A percentile compares a stretch with the other conserved stretches of the same genome.
These are phyloP conservation scores for Porodaedalea pini DNA, from an alignment of 1,284 basidiomycete species.

Conservation along the genomic window DNA sequence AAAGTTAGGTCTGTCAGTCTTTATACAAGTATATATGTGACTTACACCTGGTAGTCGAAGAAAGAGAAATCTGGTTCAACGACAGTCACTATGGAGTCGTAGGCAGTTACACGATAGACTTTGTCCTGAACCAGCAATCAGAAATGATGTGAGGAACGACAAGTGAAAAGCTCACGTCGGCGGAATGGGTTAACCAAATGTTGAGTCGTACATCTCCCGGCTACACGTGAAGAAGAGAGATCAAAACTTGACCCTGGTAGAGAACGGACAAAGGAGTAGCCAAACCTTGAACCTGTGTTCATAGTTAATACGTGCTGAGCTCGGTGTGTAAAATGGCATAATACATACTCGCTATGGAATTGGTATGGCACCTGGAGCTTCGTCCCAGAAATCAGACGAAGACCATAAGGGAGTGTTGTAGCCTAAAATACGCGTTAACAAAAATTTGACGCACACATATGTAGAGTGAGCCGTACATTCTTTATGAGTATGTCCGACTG, in stretches of 20 bases:
- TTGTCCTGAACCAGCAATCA: slow-evolving; percentile 38
- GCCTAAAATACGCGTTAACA: slow-evolving; percentile 42
- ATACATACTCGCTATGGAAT: slow-evolving; percentile 81
- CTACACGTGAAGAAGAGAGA: slow-evolving; percentile 33
- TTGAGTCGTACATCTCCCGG: slow-evolving; percentile 77
- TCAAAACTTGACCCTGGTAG: neutral
- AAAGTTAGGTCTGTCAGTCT: neutral
- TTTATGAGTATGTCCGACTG: slow-evolving; percentile 65
- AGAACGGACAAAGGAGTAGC: neutral
- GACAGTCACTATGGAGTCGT: slow-evolving; percentile 76
- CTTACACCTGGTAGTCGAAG: slow-evolving; percentile 80
- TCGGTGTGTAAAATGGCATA: slow-evolving; percentile 1
- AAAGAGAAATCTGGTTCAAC: slow-evolving; percentile 79
- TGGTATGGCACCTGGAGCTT: slow-evolving; percentile 72
- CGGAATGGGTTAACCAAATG: slow-evolving; percentile 73
- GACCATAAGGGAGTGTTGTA: slow-evolving; percentile 57
- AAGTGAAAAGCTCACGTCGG: slow-evolving; percentile 46
- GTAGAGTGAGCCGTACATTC: slow-evolving; percentile 48
- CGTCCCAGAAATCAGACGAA: slow-evolving; percentile 58
- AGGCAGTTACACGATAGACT: slow-evolving; percentile 64
- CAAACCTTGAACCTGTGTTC: slow-evolving; percentile 58
- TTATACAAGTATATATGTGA: slow-evolving; percentile 7
- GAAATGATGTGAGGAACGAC: slow-evolving; percentile 15
- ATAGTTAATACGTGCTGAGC: slow-evolving; percentile 23
- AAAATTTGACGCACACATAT: neutral